Conservation (phyloP, 371 early-diverging fungal species). For the Syncephalastrum monosporum region DNA sequence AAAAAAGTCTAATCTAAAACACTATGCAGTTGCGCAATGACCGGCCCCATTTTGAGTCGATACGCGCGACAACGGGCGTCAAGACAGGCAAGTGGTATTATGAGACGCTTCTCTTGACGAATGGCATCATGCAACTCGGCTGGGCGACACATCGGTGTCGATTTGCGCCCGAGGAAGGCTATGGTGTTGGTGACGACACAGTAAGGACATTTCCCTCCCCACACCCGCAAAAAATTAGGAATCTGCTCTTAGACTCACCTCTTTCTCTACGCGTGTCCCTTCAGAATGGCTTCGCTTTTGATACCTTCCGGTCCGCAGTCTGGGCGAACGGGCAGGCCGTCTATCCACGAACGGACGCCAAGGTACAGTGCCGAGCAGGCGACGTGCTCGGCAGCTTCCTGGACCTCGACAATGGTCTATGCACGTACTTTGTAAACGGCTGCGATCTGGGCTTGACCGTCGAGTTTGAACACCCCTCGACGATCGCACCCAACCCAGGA, state of each 20-base stretch:
- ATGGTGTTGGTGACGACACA: constrained; percentile 61
- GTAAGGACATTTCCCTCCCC: constrained; percentile 25
- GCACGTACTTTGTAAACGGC: constrained; percentile 48
- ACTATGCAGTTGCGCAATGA: constrained; percentile 39
- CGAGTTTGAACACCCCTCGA: constrained; percentile 40
- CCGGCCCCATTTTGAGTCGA: constrained; percentile 47
- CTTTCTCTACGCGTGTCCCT: background rate
- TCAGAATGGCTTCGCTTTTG: constrained; percentile 63
- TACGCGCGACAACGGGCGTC: constrained; percentile 43
- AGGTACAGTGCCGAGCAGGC: constrained; percentile 36
- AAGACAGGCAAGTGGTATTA: constrained; percentile 62
- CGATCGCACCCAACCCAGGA: constrained; percentile 9
- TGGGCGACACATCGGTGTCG: constrained; percentile 63
- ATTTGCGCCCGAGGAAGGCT: constrained; percentile 66
- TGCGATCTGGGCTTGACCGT: constrained; percentile 38
- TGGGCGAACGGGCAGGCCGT: constrained; percentile 52
- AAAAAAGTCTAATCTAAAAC: constrained; percentile 1
- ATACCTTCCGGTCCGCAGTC: constrained; percentile 58
- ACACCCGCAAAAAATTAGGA: no score
- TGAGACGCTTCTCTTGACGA: constrained; percentile 52
- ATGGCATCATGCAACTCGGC: constrained; percentile 67
- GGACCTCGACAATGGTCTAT: constrained; percentile 45
- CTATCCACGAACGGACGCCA: constrained; percentile 31
- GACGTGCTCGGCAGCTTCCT: constrained; percentile 50
- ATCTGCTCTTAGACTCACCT: background rate